phyloP scores from a whole-genome alignment of 768 basidiomycete species.

The Lactarius vividus region DNA sequence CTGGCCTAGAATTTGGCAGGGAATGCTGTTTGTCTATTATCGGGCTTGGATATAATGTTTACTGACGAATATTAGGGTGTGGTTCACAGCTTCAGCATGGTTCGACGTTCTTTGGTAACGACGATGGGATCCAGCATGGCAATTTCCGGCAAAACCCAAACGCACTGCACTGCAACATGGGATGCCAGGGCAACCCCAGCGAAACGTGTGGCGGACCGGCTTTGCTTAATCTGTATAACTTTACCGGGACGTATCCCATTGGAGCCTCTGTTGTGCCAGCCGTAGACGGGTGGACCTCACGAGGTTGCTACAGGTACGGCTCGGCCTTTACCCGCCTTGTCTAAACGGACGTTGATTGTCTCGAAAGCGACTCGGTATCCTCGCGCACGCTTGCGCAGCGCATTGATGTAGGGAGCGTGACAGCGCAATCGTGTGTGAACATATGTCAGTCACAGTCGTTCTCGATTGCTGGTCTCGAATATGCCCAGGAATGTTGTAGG shows the following conservation, averaged over 20 bases:
- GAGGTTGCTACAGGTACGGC: neutral
- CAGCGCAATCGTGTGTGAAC: conserved; percentile 2
- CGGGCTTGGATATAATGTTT: neutral
- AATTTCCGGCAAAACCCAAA: neutral
- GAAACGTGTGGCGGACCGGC: conserved; percentile 9
- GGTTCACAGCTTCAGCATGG: neutral
- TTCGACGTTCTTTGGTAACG: neutral
- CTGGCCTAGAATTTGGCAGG: conserved; percentile 45
- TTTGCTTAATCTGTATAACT: conserved; percentile 5
- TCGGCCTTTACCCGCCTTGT: neutral
- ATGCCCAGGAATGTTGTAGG: conserved; percentile 10
- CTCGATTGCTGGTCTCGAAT: conserved; percentile 9
- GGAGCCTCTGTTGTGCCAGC: conserved; percentile 2
- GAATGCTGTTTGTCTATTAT: neutral
- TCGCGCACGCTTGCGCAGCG: conserved; percentile 2
- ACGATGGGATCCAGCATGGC: neutral
- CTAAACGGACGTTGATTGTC: neutral
- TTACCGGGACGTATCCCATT: conserved; percentile 6
- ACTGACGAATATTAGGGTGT: neutral
- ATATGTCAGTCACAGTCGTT: conserved; percentile 1
- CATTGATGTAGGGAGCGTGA: conserved; percentile 5
- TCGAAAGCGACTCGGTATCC: neutral
- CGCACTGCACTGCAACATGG: neutral
- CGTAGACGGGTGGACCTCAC: neutral
- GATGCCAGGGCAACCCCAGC: conserved; percentile 11